A percentile compares a stretch with the other conserved stretches of the same genome.
Conservation (phyloP, 108 stramenopile genomes). For the Stephanodiscus triporus region DNA sequence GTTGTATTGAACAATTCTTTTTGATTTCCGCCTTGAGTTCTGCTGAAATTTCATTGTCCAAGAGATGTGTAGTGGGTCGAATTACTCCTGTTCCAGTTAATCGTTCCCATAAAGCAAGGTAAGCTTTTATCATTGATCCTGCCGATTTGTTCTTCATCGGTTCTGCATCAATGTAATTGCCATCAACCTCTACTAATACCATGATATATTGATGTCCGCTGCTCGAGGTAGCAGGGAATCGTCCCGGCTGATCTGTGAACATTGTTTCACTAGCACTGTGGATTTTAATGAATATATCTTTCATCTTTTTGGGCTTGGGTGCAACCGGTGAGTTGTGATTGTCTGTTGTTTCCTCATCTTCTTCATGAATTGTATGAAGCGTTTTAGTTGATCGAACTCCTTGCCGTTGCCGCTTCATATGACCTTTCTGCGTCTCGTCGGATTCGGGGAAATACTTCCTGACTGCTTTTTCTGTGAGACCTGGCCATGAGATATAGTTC, state of each 20-base stretch:
- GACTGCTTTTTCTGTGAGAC: slow-evolving; percentile 11
- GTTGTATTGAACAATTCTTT: slow-evolving; percentile 21
- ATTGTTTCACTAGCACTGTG: not conserved
- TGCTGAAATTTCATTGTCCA: not conserved
- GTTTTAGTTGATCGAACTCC: not conserved
- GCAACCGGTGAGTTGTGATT: not conserved
- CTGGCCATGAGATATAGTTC: slow-evolving; percentile 20
- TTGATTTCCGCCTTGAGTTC: not conserved
- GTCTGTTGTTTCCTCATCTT: not conserved
- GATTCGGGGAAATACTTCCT: slow-evolving; percentile 17
- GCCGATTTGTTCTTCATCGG: too few relatives aligned
- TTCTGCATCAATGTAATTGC: slow-evolving; percentile 28
- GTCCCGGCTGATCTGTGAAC: slow-evolving; percentile 28
- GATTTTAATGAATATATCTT: not conserved
- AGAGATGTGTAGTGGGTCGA: not conserved
- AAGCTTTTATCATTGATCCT: too few relatives aligned
- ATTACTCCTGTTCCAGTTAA: not conserved
- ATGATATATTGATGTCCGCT: slow-evolving; percentile 22
- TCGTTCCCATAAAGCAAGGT: too few relatives aligned
- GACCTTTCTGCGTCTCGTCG: slow-evolving; percentile 22
- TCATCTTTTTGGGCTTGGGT: too few relatives aligned
- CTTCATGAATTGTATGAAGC: too few relatives aligned
- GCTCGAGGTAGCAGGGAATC: slow-evolving; percentile 8
- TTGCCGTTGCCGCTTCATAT: slow-evolving; percentile 11
- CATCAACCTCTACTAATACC: slow-evolving; percentile 43